Conservation (phyloP, 345 rosid species). For the Eutrema japonicum region DNA sequence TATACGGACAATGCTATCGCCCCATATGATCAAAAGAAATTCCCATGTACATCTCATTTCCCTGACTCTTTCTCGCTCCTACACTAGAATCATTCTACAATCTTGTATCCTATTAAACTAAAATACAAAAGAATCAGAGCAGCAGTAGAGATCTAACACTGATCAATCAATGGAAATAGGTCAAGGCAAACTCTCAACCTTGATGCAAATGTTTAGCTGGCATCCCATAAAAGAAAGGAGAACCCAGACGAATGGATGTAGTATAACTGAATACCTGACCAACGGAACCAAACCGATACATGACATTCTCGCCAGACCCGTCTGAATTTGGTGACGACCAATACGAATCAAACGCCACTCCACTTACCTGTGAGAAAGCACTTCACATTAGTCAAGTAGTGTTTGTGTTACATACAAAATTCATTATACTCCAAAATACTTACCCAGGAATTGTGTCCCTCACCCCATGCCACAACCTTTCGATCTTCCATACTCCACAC, state of each 20-base stretch:
- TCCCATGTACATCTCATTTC: background rate
- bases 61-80: background rate
- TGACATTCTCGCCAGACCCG: conserved; percentile 73
- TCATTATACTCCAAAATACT: conserved; percentile 25
- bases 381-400: conserved; percentile 38
- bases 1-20: background rate
- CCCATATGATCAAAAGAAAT: background rate
- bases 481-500: conserved; percentile 99
- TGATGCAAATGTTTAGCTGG: conserved; percentile 17
- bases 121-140: background rate
- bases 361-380: conserved; percentile 82
- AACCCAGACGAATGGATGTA: background rate
- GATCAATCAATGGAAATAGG: background rate
- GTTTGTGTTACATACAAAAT: background rate
- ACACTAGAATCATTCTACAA: background rate
- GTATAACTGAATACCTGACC: conserved; percentile 74
- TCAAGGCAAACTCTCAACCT: conserved; percentile 13
- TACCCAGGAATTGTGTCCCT: conserved; percentile 99
- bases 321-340: conserved; percentile 88
- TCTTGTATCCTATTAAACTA: background rate
- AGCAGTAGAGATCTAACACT: background rate
- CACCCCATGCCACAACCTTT: conserved; percentile 98
- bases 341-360: conserved; percentile 95
- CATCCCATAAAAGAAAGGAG: conserved; percentile 4
- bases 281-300: conserved; percentile 96